Evolutionary conservation across 805 yeast species (phyloP).

Genomic region (Candida sakaeoensis): DNA sequence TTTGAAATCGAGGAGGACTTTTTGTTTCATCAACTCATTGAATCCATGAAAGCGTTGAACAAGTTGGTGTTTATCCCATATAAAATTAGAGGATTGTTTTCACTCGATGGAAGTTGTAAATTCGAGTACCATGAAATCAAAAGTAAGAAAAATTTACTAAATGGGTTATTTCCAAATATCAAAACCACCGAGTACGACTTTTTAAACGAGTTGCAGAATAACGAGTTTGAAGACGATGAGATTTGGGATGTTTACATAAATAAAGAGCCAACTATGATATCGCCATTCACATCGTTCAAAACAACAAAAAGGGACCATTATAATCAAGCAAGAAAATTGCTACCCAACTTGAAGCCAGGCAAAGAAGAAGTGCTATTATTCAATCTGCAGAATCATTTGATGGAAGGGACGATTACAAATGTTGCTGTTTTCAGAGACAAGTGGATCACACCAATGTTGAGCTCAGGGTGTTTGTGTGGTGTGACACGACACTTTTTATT

Average conservation of each 20-base stretch:
- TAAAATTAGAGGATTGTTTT: slow-evolving; percentile 30
- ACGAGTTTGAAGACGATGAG: slow-evolving; percentile 10
- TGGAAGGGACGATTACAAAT: slow-evolving; percentile 83
- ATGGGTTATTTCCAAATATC: slow-evolving; percentile 19
- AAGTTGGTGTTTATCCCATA: slow-evolving; percentile 22
- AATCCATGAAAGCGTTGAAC: slow-evolving; percentile 23
- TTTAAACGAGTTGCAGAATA: background rate
- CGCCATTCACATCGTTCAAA: slow-evolving; percentile 84
- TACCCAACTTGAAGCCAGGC: slow-evolving; percentile 33
- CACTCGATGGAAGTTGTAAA: slow-evolving; percentile 24
- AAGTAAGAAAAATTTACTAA: slow-evolving; percentile 23
- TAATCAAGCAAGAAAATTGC: slow-evolving; percentile 54
- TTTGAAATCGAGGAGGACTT: slow-evolving; percentile 39
- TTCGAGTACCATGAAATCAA: slow-evolving; percentile 32
- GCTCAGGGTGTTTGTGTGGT: slow-evolving; percentile 83
- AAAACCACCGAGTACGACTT: background rate
- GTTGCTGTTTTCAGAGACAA: slow-evolving; percentile 56
- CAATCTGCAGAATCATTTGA: slow-evolving; percentile 54
- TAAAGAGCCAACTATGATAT: slow-evolving; percentile 44
- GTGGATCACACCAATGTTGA: slow-evolving; percentile 82
- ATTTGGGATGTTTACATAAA: slow-evolving; percentile 66
- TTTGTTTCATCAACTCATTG: slow-evolving; percentile 32
- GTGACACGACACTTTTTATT: slow-evolving; percentile 67
- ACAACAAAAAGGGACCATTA: slow-evolving; percentile 73
- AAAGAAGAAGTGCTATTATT: slow-evolving; percentile 66